A percentile compares a stretch with the other conserved stretches of the same genome.
phyloP scores from a whole-genome alignment of 805 yeast genomes.

The Debaryomyces maramus region DNA sequence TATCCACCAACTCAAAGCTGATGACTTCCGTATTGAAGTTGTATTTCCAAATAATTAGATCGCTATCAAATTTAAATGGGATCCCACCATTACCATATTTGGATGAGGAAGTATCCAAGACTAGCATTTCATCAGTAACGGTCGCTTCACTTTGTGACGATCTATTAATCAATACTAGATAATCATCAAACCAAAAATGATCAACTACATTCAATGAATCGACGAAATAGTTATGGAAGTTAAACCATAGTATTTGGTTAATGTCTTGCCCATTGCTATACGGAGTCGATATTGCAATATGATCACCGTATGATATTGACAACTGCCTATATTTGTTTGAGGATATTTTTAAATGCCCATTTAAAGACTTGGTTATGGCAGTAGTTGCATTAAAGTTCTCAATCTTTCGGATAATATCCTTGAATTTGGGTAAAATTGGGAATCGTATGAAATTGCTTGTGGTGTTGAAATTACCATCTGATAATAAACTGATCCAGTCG shows the following conservation, averaged over 20 bases:
- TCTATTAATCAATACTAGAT: constrained; percentile 34
- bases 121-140: constrained; percentile 38
- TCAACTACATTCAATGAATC: constrained; percentile 34
- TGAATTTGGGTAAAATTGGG: constrained; percentile 33
- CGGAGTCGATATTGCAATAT: constrained; percentile 32
- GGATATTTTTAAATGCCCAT: constrained; percentile 24
- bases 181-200: constrained; percentile 38
- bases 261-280: constrained; percentile 17
- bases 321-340: constrained; percentile 26
- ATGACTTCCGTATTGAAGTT: constrained; percentile 27
- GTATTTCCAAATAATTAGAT: constrained; percentile 40
- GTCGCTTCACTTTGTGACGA: constrained; percentile 16
- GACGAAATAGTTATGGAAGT: constrained; percentile 31
- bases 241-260: constrained; percentile 42
- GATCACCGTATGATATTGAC: constrained; percentile 27
- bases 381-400: constrained; percentile 17
- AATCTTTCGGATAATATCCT: constrained; percentile 21
- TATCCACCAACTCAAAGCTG: constrained; percentile 15
- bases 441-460: constrained; percentile 19
- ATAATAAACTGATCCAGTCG: constrained; percentile 26
- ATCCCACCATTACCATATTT: constrained; percentile 35
- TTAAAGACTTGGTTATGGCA: constrained; percentile 15
- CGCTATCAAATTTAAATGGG: constrained; percentile 35
- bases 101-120: constrained; percentile 30
- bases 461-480: constrained; percentile 9